Evolutionary conservation across 2,329 filamentous ascomycete genomes (phyloP), one percentile per base, ranked within the genome.

Genomic region (Epichloe hybrida): DNA sequence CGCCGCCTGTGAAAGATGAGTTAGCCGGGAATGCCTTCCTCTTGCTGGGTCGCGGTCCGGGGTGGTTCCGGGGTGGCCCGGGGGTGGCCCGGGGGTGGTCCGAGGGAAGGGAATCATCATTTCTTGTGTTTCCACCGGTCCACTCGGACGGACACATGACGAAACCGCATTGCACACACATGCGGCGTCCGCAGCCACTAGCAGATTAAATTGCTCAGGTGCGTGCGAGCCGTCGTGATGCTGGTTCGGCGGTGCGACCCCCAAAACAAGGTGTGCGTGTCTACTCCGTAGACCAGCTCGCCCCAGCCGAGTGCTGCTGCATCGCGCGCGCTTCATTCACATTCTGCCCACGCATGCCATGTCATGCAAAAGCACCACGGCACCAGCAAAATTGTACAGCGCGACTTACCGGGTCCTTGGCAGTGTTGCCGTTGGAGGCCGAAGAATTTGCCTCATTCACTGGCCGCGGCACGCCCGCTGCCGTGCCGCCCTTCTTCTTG

Each of bases 401-500:
- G 38, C 34, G 13, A 62, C 76, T 65, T 73, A 83, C 79, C 72
- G 77, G 73, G 52, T 74, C 73, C 57, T 69, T 68, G 42, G 66
- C 59, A 45, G 64, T 63, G 66, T 80, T 80, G 67, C 76, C 79
- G 62, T 74, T 73, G 60, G 48, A 20, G 35, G 76, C 69, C 57
- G 81, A 79, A 63, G 77, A 79, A 66, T 74, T 77, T 58, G 79
- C 74, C 66, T 83, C 82, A 66, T 80, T 81, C 70, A 75, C 75
- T 58, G 73, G 69, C 60, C 80, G 79, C 62, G 83, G 77, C 63
- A 86, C 74, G 60, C 84, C 85, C 64, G 82, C 83, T 58, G 81
- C 77, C 56, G 80, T 79, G 58, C 81, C 79, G 54, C 75, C 74
- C 66, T 83, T 84, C 70, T 85, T 88, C 72, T 90, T 90, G 43